phyloP scores from a whole-genome alignment of 768 basidiomycete species.

The Mycena galopus region DNA sequence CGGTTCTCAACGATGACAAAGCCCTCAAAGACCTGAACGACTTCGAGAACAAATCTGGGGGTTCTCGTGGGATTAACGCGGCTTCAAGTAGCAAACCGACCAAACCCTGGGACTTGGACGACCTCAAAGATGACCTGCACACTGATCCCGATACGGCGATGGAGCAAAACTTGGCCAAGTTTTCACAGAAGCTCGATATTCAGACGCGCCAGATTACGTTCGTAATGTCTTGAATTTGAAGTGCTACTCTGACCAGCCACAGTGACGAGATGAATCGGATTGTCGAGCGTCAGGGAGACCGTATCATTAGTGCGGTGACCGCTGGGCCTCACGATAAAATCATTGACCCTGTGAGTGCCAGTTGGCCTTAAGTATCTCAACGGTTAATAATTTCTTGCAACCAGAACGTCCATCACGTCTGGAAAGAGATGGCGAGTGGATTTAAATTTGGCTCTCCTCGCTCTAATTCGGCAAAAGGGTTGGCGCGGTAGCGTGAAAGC shows the following conservation, averaged over 20 bases:
- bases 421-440: conserved; percentile 28
- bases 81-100: conserved; percentile 1
- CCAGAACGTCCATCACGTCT: conserved; percentile 25
- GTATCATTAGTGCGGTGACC: conserved; percentile 41
- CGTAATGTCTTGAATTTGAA: not conserved
- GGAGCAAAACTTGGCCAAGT: conserved; percentile 43
- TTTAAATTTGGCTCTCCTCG: not conserved
- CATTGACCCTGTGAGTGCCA: conserved; percentile 15
- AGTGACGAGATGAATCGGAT: conserved; percentile 42
- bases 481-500: conserved; percentile 57
- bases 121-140: conserved; percentile 40
- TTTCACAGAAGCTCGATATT: conserved; percentile 49
- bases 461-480: conserved; percentile 40
- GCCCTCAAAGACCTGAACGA: conserved; percentile 40
- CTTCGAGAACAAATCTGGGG: conserved; percentile 22
- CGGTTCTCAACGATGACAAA: conserved; percentile 39
- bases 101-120: conserved; percentile 31
- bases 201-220: conserved; percentile 45
- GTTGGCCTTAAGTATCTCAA: not conserved
- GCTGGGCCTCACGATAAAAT: conserved; percentile 31
- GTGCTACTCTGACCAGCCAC: not conserved
- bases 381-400: not conserved
- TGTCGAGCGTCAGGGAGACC: conserved; percentile 46
- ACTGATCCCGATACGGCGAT: conserved; percentile 43
- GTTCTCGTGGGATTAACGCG: not conserved